phyloP scores from a whole-genome alignment of 169 alveolate species.

The Perkinsus olseni region DNA sequence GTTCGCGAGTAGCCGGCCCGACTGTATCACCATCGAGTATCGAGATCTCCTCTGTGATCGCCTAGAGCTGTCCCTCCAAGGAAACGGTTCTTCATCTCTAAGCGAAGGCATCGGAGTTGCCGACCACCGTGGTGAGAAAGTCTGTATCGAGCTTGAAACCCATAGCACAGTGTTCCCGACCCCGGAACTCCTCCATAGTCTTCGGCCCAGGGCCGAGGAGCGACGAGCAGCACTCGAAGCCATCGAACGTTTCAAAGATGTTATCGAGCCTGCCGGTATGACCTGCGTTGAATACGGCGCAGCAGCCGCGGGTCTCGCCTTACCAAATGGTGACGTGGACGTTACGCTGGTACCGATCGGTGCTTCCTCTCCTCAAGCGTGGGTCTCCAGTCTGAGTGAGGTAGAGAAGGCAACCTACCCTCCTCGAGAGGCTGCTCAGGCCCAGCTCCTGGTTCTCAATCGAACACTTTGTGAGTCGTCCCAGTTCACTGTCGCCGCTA shows the following conservation, averaged over 20 bases:
- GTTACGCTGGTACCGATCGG: background rate
- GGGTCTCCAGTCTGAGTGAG: background rate
- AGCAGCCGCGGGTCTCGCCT: background rate
- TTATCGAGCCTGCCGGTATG: background rate
- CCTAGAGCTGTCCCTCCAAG: background rate
- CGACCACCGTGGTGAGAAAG: background rate
- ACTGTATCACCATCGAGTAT: background rate
- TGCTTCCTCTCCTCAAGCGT: background rate
- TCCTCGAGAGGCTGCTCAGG: background rate
- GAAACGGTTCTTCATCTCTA: background rate
- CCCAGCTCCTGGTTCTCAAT: background rate
- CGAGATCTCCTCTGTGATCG: background rate
- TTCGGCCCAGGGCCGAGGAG: background rate
- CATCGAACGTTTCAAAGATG: background rate
- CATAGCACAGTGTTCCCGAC: background rate
- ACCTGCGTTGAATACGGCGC: background rate
- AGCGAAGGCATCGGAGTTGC: background rate
- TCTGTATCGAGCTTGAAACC: background rate
- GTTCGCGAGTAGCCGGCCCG: background rate
- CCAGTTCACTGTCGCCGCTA: background rate
- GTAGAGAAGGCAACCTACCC: background rate
- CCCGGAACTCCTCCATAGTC: background rate
- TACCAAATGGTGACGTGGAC: background rate
- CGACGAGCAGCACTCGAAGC: background rate
- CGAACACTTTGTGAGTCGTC: background rate